Evolutionary conservation across 1,284 basidiomycete genomes (phyloP).

Genomic region (Schizopora paradoxa): DNA sequence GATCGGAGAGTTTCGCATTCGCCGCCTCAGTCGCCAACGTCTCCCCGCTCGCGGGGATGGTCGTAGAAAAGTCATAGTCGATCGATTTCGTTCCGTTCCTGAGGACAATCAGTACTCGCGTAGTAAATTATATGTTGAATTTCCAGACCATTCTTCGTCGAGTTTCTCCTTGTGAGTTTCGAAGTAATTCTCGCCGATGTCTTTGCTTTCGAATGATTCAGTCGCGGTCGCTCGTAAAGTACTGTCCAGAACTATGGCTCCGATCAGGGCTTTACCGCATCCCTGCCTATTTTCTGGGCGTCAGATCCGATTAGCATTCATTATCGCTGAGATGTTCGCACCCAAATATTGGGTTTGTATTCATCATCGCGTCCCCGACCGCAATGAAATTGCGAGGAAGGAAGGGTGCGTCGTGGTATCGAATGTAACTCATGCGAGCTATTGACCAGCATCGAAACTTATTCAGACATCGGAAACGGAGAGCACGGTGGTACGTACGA

Average conservation of each 20-base stretch:
- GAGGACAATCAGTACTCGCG: conserved; percentile 7
- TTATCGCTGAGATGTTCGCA: background rate
- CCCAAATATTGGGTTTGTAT: conserved; percentile 17
- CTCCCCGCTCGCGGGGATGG: background rate
- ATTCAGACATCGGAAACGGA: too few relatives aligned
- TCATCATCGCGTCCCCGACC: conserved; percentile 17
- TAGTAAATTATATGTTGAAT: background rate
- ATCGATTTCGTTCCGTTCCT: conserved; percentile 9
- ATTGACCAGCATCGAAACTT: too few relatives aligned
- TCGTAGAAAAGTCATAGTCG: background rate
- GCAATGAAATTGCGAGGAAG: conserved; percentile 18
- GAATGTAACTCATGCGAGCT: conserved; percentile 12
- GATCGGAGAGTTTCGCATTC: background rate
- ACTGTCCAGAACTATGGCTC: background rate
- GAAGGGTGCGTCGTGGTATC: conserved; percentile 10
- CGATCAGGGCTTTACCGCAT: conserved; percentile 3
- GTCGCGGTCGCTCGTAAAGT: background rate
- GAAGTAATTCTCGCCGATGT: background rate
- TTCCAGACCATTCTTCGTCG: background rate
- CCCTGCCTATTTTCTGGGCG: background rate
- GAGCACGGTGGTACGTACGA: too few relatives aligned
- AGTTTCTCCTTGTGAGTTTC: background rate
- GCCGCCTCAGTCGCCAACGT: conserved; percentile 9
- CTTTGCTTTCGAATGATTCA: background rate
- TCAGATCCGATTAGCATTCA: background rate